Base-by-base conservation (phyloP, 2,329 filamentous ascomycete species). In the Colletotrichum australisinense region DNA sequence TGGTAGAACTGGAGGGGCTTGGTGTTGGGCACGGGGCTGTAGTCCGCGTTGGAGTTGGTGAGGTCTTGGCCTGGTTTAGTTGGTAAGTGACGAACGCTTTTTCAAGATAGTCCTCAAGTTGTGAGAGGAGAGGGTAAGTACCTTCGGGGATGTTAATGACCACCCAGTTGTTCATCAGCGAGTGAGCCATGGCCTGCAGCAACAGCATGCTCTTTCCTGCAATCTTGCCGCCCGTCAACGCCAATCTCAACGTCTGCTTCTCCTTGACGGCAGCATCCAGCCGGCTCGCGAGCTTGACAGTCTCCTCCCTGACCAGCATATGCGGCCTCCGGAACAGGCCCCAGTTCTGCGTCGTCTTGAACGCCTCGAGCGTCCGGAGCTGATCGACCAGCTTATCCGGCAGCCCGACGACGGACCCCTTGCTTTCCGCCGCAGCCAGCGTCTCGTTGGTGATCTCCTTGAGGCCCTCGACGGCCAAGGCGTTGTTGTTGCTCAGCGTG, bases 401-500 rank as follows among this genome's bases (percentile, higher is more conserved):
- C 32, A 98, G 83, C 1, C 90, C 90, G 65, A 95, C 84, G 35
- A 98, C 89, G 74, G 88, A 88, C 46, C 93, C 94, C 11, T 88
- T 84, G 63, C 89, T 88, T 42, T 86, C 85, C 35, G 85, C 83
- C 67, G 88, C 85, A 22, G 88, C 82, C 83, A 93, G 84, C 56
- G 87, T 89, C 75, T 88, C 85, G 11, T 83, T 80, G 14, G 84
- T 87, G 67, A 97, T 80, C 62, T 92, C 88, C 73, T 88, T 84
- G 77, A 97, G 86, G 12, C 91, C 93, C 28, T 86, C 80, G 8
- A 98, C 93, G 73, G 93, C 90, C 49, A 98, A 86, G 63, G 97
- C 97, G 84, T 98, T 98, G 83, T 94, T 93, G 85, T 98, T 99
- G 87, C 93, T 96, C 74, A 99, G 91, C 73, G 97, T 92, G 79